These are phyloP conservation scores for Pinus taeda DNA, from an alignment of 75 land plant genomes.

Conservation along the genomic window DNA sequence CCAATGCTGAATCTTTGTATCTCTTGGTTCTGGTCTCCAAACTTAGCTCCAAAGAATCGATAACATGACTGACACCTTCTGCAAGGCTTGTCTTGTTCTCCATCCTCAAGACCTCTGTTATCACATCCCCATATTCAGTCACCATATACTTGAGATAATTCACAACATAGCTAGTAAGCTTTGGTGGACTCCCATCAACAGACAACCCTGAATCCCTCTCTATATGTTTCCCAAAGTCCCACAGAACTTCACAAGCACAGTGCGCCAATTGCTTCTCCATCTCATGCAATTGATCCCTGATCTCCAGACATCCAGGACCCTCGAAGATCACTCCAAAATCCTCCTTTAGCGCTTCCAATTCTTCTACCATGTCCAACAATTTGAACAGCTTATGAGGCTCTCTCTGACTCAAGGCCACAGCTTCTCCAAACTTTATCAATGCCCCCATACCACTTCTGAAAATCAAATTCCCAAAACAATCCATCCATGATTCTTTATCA, in stretches of 20 bases:
- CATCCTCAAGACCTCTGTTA: neutral
- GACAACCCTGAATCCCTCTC: conserved; percentile 2
- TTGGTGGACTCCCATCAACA: conserved; percentile 21
- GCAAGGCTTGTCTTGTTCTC: conserved; percentile 5
- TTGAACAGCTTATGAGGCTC: conserved; percentile 20
- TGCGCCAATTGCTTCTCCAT: conserved; percentile 9
- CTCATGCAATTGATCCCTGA: neutral
- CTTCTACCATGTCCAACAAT: conserved; percentile 19
- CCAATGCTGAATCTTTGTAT: conserved; percentile 16
- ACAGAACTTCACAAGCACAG: conserved; percentile 2
- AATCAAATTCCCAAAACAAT: conserved; percentile 6
- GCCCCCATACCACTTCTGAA: neutral
- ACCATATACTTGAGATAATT: conserved; percentile 21
- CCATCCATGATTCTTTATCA: conserved; percentile 5
- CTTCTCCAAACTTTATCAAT: conserved; percentile 11
- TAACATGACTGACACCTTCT: conserved; percentile 1
- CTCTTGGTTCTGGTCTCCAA: conserved; percentile 17
- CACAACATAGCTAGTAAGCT: conserved; percentile 24
- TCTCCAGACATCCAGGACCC: conserved; percentile 6
- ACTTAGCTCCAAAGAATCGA: conserved; percentile 16
- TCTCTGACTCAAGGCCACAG: conserved; percentile 11
- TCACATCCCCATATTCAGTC: conserved; percentile 10
- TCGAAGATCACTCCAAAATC: conserved; percentile 3
- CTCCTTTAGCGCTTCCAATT: neutral
- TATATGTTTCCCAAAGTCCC: conserved; percentile 11